Conservation (phyloP, 225 moss, liverwort and hornwort genomes). For the Neckera pumila region DNA sequence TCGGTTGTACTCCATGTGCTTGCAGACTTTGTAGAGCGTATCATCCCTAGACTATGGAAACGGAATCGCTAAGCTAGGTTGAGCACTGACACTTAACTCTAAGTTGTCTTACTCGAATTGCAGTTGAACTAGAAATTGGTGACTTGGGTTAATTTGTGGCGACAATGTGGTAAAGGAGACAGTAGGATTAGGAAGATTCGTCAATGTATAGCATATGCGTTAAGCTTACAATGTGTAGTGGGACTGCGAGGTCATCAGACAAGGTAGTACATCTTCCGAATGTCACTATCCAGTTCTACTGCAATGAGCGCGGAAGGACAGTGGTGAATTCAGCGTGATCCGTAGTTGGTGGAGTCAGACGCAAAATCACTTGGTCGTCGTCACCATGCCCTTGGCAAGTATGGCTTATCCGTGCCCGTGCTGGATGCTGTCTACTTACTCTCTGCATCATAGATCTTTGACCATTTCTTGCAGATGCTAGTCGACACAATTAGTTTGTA, state of each 20-base stretch:
- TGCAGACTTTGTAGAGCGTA: background rate
- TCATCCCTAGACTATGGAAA: background rate
- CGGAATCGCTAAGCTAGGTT: background rate
- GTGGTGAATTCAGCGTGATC: constrained; percentile 5
- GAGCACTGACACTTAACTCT: background rate
- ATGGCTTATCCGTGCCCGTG: background rate
- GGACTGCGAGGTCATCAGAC: background rate
- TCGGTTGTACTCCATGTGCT: background rate
- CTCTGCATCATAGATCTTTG: constrained; percentile 1
- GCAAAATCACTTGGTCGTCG: background rate
- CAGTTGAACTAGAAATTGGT: background rate
- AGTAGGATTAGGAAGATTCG: background rate
- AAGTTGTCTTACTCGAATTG: background rate
- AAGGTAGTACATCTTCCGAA: background rate
- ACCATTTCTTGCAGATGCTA: background rate
- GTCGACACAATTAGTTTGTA: background rate
- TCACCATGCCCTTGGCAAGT: constrained; percentile 1
- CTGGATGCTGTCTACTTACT: background rate
- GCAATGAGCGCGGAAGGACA: constrained; percentile 1
- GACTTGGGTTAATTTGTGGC: background rate
- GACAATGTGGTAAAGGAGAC: background rate
- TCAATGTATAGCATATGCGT: background rate
- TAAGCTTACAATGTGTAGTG: background rate
- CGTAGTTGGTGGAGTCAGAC: constrained; percentile 3
- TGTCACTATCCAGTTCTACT: background rate